Base-by-base conservation (phyloP, 805 yeast genomes). In the Starmerella tilneyi region DNA sequence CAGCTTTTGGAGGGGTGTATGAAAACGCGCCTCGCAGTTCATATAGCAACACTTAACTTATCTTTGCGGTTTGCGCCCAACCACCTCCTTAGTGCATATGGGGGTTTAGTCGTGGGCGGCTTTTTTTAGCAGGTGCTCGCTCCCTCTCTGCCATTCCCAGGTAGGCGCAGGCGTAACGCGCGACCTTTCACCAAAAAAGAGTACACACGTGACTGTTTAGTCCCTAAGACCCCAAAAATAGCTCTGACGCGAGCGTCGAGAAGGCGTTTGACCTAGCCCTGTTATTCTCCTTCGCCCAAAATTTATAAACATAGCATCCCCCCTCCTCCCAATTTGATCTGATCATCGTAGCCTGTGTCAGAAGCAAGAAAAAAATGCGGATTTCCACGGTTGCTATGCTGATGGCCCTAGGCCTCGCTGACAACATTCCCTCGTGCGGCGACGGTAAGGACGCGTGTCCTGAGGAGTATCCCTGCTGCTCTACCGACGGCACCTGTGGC, bases 381-480 rank as follows among this genome's bases (percentile, higher is more conserved):
- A 23, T 29, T 26, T 44, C 46, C 9, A 12, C 43, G 15, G 26
- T 46, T 16, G 40, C 35, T 16, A 47, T 47, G 11, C 34, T 36
- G 11, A 16, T 48, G 15, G 45, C 49, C 8, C 16, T 45, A 7
- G 42, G 40, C 16, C 20, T 9, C 5, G 54, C 49, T 17, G 52
- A 24, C 26, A 39, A 41, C 45, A 16, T 41, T 41, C 54, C 58
- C 37, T 40, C 41, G 32, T 49, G 64, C 47, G 52, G 59, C 44
- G 48, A 48, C 37, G 49, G 59, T 48, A 41, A 53, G 51, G 42
- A 46, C 54, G 51, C 42, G 56, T 86, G 96, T 66, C 96, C 96
- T 2, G 76, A 80, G 58, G 71, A 69, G 37, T 53, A 60, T n/a
- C 96, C 96, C 46, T 86, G 96, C 64, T 86, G 96, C 63, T 76